A percentile compares a stretch with the other conserved stretches of the same genome.
These are phyloP conservation scores for Teunomyces panamensis DNA, from an alignment of 805 yeast genomes.

Conservation along the genomic window DNA sequence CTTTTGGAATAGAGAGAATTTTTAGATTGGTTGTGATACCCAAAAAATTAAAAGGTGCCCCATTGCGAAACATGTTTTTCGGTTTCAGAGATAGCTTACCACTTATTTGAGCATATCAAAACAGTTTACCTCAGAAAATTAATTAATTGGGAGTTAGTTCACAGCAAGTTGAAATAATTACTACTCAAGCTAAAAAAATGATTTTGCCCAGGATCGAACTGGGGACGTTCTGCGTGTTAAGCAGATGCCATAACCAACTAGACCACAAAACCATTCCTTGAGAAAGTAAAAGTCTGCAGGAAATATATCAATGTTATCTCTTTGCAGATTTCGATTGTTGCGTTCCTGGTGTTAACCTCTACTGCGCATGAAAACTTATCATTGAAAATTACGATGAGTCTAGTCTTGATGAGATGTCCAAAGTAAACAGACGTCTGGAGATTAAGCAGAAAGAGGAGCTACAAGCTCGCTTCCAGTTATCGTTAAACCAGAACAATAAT, in stretches of 20 bases:
- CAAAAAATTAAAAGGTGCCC: too few species aligned
- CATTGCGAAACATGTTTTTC: too few species aligned
- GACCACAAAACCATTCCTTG: constrained; percentile 83
- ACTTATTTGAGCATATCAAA: too few species aligned
- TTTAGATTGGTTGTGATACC: too few species aligned
- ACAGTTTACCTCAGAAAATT: too few species aligned
- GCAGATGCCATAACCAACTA: constrained; percentile 99
- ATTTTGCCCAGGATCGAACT: constrained; percentile 99
- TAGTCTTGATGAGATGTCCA: constrained; percentile 12
- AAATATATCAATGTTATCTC: background rate
- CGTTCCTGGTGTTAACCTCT: background rate
- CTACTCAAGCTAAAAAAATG: constrained; percentile 34
- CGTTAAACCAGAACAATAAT: constrained; percentile 34
- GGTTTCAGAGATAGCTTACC: too few species aligned
- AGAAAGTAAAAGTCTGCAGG: background rate
- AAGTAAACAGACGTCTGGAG: constrained; percentile 35
- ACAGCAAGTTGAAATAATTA: too few species aligned
- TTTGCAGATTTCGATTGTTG: background rate
- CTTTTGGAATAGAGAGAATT: too few species aligned
- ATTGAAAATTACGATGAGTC: constrained; percentile 1
- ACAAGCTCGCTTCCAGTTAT: constrained; percentile 45
- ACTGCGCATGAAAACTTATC: background rate
- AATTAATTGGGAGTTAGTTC: too few species aligned
- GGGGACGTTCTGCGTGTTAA: constrained; percentile 99
- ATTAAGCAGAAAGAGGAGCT: constrained; percentile 46